Conservation (phyloP, 345 rosid species). For the Euphorbia pulcherrima region DNA sequence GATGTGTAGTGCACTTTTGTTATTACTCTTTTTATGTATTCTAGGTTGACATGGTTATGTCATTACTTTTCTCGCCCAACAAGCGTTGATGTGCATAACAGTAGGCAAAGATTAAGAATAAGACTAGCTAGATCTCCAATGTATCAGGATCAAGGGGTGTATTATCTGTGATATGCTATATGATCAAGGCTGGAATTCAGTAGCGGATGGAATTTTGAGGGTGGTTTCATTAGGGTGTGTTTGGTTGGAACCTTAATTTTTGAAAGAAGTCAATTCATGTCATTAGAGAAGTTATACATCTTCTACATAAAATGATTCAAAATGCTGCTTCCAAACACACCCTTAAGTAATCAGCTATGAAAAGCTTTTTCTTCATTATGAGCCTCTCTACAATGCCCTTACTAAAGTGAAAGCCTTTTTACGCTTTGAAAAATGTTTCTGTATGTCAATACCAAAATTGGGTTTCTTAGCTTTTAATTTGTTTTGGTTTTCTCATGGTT, state of each 20-base stretch:
- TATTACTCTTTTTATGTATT: neutral
- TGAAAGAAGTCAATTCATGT: too few species aligned
- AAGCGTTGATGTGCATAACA: neutral
- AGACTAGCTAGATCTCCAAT: neutral
- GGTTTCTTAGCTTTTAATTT: conserved; percentile 9
- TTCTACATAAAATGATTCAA: too few species aligned
- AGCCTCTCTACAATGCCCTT: neutral
- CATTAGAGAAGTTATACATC: neutral
- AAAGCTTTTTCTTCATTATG: neutral
- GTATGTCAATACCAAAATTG: neutral
- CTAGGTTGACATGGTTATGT: neutral
- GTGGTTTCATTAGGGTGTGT: neutral
- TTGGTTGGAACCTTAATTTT: too few species aligned
- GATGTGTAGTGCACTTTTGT: neutral
- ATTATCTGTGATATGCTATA: neutral
- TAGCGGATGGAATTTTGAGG: neutral
- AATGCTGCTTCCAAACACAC: too few species aligned
- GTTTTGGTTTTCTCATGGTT: conserved; percentile 13
- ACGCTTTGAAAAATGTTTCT: neutral
- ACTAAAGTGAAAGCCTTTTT: neutral
- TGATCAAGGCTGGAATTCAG: neutral
- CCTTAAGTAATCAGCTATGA: neutral
- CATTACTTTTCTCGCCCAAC: neutral
- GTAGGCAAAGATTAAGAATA: neutral
- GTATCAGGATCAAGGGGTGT: neutral